Conservation (phyloP, 2,329 filamentous ascomycete genomes). For the Endocalyx cinctus region DNA sequence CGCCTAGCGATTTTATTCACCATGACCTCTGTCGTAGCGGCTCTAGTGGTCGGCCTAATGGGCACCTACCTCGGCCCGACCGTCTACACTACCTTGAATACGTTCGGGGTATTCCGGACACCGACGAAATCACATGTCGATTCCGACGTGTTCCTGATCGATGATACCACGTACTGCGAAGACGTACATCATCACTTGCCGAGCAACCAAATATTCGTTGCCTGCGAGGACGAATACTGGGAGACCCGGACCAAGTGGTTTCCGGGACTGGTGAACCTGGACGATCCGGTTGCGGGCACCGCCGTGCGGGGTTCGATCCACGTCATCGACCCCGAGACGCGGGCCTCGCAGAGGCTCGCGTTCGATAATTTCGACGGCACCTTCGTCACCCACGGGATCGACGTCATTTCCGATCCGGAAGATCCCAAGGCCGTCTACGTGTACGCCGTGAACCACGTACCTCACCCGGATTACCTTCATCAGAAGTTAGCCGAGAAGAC, state of each 20-base stretch:
- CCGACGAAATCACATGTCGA: constrained; percentile 17
- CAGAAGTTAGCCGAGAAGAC: constrained; percentile 19
- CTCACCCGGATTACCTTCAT: constrained; percentile 37
- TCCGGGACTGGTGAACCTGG: constrained; percentile 18
- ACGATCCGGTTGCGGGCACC: not conserved
- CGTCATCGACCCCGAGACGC: constrained; percentile 31
- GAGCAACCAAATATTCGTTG: constrained; percentile 48
- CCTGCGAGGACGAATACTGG: constrained; percentile 54
- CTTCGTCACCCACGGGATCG: constrained; percentile 58
- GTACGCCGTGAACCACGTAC: constrained; percentile 56
- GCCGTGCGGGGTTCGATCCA: constrained; percentile 32
- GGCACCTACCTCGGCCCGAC: no score
- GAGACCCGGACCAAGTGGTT: constrained; percentile 13
- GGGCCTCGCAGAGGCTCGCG: constrained; percentile 38
- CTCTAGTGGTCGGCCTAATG: not conserved
- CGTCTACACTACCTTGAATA: constrained; percentile 10
- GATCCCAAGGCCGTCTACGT: constrained; percentile 51
- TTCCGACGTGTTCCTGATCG: constrained; percentile 30
- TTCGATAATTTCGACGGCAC: constrained; percentile 48
- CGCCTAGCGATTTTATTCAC: not conserved
- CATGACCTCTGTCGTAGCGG: not conserved
- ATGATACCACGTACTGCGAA: constrained; percentile 53
- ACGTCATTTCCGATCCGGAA: constrained; percentile 38
- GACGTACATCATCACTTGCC: constrained; percentile 52
- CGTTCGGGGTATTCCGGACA: constrained; percentile 11